Evolutionary conservation across 352 stramenopile species (phyloP).

Genomic region (Elongisporangium anandrum): DNA sequence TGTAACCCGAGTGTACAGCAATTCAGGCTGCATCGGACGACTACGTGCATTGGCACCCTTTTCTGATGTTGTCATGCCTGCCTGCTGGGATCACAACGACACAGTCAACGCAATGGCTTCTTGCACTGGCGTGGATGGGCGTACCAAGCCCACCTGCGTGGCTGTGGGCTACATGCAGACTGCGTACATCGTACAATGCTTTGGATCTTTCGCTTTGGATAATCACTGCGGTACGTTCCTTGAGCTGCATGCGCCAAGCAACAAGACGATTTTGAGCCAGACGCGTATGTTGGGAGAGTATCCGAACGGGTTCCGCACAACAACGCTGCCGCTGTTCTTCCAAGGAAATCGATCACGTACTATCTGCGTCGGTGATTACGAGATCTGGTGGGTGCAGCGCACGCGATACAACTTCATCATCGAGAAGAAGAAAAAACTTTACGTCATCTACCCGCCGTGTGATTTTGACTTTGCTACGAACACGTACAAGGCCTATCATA

Average conservation of each 20-base stretch:
- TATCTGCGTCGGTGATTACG: constrained; percentile 69
- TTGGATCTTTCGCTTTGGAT: constrained; percentile 55
- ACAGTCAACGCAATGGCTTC: constrained; percentile 56
- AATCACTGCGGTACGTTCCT: constrained; percentile 85
- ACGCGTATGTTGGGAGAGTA: constrained; percentile 67
- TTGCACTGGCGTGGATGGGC: constrained; percentile 67
- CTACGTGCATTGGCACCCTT: constrained; percentile 45
- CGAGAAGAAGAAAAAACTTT: constrained; percentile 77
- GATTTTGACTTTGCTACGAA: constrained; percentile 81
- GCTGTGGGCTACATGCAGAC: constrained; percentile 79
- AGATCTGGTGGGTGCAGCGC: constrained; percentile 87
- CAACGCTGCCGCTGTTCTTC: constrained; percentile 69
- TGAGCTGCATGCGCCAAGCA: constrained; percentile 68
- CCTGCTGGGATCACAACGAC: constrained; percentile 84
- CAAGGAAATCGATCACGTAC: constrained; percentile 51
- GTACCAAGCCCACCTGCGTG: constrained; percentile 53
- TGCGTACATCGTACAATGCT: constrained; percentile 73
- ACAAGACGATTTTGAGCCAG: constrained; percentile 68
- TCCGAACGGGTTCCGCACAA: constrained; percentile 68
- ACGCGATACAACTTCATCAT: constrained; percentile 80
- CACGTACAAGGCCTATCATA: constrained; percentile 73
- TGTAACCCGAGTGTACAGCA: constrained; percentile 45
- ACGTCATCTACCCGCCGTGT: constrained; percentile 51
- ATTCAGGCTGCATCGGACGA: constrained; percentile 50
- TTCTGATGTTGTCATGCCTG: constrained; percentile 43